Conservation (phyloP, 148 eudicot species). For the Rhododendron kiyosumense region DNA sequence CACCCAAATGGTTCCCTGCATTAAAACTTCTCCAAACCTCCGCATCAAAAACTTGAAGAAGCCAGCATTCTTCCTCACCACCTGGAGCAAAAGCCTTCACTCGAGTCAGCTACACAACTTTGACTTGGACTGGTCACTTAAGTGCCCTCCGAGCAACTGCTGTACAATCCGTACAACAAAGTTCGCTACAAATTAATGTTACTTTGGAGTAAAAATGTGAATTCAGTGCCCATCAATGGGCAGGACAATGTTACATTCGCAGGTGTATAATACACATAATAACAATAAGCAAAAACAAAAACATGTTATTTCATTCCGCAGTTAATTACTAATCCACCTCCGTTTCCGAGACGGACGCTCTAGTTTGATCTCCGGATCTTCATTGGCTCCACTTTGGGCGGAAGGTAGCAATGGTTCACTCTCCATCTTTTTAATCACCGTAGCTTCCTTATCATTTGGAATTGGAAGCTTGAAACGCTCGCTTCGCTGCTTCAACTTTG, state of each 20-base stretch:
- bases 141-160: neutral
- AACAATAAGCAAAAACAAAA: neutral
- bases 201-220: neutral
- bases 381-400: constrained; percentile 38
- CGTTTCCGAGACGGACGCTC: constrained; percentile 92
- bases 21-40: neutral
- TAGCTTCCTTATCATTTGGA: constrained; percentile 75
- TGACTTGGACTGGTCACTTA: neutral
- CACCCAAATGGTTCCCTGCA: constrained; percentile 1
- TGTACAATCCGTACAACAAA: neutral
- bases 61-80: constrained; percentile 3
- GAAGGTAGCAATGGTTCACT: constrained; percentile 59
- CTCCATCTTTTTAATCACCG: constrained; percentile 54
- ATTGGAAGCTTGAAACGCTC: constrained; percentile 96
- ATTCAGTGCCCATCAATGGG: constrained; percentile 24
- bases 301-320: neutral
- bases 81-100: neutral
- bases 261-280: constrained; percentile 15
- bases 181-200: neutral
- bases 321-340: constrained; percentile 76
- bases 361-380: constrained; percentile 58
- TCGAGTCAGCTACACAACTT: neutral
- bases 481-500: constrained; percentile 79
- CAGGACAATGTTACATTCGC: constrained; percentile 28
- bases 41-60: neutral